Conservation (phyloP, 169 alveolate species). For the Cryptosporidium tyzzeri region DNA sequence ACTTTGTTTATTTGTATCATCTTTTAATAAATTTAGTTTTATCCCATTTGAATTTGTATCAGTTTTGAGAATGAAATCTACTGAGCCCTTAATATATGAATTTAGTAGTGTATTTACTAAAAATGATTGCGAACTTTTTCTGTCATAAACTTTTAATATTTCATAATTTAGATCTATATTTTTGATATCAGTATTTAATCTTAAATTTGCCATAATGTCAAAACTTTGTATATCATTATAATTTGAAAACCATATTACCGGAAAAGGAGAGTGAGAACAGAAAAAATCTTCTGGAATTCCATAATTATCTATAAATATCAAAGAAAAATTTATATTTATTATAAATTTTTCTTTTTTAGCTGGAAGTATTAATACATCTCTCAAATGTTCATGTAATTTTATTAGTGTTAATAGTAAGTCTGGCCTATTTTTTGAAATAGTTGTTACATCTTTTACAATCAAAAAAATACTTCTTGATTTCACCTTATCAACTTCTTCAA, state of each 20-base stretch:
- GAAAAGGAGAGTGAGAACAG: slow-evolving; percentile 47
- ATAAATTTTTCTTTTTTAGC: background rate
- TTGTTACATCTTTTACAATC: slow-evolving; percentile 52
- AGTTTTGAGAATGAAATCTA: background rate
- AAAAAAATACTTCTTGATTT: slow-evolving; percentile 34
- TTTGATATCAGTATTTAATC: background rate
- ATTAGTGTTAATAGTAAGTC: slow-evolving; percentile 47
- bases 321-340: slow-evolving; percentile 7
- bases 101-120: background rate
- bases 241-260: slow-evolving; percentile 61
- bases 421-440: slow-evolving; percentile 57
- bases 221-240: slow-evolving; percentile 47
- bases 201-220: slow-evolving; percentile 28
- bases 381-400: slow-evolving; percentile 53
- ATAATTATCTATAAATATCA: slow-evolving; percentile 59
- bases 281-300: slow-evolving; percentile 69
- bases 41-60: slow-evolving; percentile 6
- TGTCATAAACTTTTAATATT: background rate
- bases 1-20: slow-evolving; percentile 7
- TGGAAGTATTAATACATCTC: slow-evolving; percentile 36
- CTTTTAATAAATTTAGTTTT: background rate
- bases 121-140: background rate
- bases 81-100: slow-evolving; percentile 25
- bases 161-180: background rate
- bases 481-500: background rate